Evolutionary conservation across 2,329 filamentous ascomycete species (phyloP), one percentile per base, ranked within the genome.

Genomic region (Pyricularia pennisetigena): DNA sequence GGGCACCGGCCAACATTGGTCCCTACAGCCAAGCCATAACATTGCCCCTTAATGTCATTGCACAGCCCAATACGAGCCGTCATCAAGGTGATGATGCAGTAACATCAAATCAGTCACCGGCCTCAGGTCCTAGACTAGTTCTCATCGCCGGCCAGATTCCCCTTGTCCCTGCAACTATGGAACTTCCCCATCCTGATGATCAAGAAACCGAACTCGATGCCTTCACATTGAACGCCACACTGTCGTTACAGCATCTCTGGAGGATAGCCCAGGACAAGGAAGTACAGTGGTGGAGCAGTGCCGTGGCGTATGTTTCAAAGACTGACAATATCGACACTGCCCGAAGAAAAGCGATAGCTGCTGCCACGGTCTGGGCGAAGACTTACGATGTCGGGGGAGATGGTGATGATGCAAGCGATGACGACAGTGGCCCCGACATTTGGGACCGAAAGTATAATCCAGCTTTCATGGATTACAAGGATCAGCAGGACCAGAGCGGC

Each of bases 1-100:
- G 95, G 95, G 95, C 95, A 0, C 95, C 95, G 0, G 94, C 95
- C 24, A 98, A 98, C 75, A 98, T 99, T 68, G 95, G 95, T 0
- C 95, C 95, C 0, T 98, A 98, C 78, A 97, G 94, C 68, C 95
- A 99, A 79, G 93, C 93, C 4, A 88, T 95, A 66, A 82, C 85
- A 2, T 79, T 87, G 12, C 78, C 76, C 3, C 68, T 79, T 14
- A 29, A n/a, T 20, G 6, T 23, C 66, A 35, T 35, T 20, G 26
- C 57, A n/a, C 41, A 32, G 57, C 10, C 66, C 20, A 6, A 24
- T 14, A 35, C 8, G 12, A 30, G 28, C 20, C 20, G 14, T 24
- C n/a, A 29, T 23, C 29, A 63, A 14, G 66, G 59, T 35, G 57
- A 35, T 35, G 64, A 35, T 35, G 32, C 20, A 32, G 64, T 32